Conservation (phyloP, 768 basidiomycete species). For the Phanerochaete sordida region DNA sequence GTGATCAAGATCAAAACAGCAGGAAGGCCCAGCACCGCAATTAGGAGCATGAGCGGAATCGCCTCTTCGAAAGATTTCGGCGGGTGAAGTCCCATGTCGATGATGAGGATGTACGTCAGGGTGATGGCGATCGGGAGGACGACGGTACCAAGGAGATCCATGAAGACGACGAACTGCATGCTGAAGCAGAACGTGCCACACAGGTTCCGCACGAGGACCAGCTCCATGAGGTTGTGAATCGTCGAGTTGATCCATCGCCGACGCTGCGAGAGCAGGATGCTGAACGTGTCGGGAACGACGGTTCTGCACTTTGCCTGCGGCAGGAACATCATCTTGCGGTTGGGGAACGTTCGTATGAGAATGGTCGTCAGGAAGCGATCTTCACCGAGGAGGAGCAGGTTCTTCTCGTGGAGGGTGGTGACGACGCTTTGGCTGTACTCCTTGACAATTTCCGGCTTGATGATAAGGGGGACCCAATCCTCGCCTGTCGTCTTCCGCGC, state of each 20-base stretch:
- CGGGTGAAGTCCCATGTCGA: constrained; percentile 74
- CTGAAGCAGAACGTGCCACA: constrained; percentile 99
- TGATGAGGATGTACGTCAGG: constrained; percentile 86
- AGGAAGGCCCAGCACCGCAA: constrained; percentile 90
- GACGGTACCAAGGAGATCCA: constrained; percentile 90
- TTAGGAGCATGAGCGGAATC: constrained; percentile 87
- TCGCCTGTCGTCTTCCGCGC: constrained; percentile 84
- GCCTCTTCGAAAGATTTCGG: constrained; percentile 87
- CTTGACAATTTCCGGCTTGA: constrained; percentile 95
- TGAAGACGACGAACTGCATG: constrained; percentile 99
- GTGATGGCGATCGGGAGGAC: constrained; percentile 93
- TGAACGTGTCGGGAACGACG: constrained; percentile 94
- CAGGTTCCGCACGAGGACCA: constrained; percentile 92
- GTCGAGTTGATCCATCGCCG: constrained; percentile 99
- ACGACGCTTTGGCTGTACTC: constrained; percentile 96
- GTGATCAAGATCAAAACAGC: constrained; percentile 91
- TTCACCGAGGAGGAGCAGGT: constrained; percentile 92
- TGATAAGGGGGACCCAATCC: constrained; percentile 96
- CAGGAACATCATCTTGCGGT: constrained; percentile 99
- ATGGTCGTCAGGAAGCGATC: constrained; percentile 98
- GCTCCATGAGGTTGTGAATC: constrained; percentile 98
- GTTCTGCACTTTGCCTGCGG: constrained; percentile 95
- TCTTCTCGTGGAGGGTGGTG: constrained; percentile 95
- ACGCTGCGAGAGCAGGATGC: constrained; percentile 90
- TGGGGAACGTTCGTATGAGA: constrained; percentile 94